Percentiles rank a stretch among this genome's conserved stretches.
Conservation (phyloP, 2,329 filamentous ascomycete species). For the Penicillium occitanis region DNA sequence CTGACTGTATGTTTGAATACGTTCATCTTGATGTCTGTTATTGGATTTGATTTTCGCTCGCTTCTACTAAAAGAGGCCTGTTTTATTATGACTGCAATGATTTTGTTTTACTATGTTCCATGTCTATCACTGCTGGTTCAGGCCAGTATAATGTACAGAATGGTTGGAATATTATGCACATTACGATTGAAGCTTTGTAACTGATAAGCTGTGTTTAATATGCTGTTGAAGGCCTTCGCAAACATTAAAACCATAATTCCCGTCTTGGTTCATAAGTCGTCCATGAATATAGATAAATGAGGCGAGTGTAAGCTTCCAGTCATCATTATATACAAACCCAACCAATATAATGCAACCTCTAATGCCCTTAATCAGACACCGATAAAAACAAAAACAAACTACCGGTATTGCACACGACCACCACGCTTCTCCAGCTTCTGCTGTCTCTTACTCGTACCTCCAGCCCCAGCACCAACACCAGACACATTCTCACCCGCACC, state of each 20-base stretch:
- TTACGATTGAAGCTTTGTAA: background rate
- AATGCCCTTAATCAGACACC: background rate
- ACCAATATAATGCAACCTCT: background rate
- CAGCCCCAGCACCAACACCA: background rate
- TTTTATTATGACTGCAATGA: slow-evolving; percentile 15
- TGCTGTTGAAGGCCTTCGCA: background rate
- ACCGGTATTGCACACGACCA: slow-evolving; percentile 46
- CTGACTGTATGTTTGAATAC: slow-evolving; percentile 1
- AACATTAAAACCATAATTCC: background rate
- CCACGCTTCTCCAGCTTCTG: slow-evolving; percentile 55
- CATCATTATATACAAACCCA: background rate
- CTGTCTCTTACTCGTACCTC: slow-evolving; percentile 49
- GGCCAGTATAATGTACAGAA: slow-evolving; percentile 12
- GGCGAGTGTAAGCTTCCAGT: background rate
- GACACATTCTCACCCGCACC: slow-evolving; percentile 29
- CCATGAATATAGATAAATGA: background rate
- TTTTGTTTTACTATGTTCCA: background rate
- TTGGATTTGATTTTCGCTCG: slow-evolving; percentile 2
- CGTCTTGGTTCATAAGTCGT: background rate
- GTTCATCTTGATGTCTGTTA: slow-evolving; percentile 2
- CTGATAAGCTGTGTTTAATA: background rate
- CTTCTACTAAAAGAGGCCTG: background rate
- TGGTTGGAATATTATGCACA: background rate
- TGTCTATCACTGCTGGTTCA: background rate
- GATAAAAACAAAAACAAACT: slow-evolving; percentile 20